Evolutionary conservation across 495 filamentous ascomycete species (phyloP), one percentile per base, ranked within the genome.

Genomic region (Alectoria sarmentosa): DNA sequence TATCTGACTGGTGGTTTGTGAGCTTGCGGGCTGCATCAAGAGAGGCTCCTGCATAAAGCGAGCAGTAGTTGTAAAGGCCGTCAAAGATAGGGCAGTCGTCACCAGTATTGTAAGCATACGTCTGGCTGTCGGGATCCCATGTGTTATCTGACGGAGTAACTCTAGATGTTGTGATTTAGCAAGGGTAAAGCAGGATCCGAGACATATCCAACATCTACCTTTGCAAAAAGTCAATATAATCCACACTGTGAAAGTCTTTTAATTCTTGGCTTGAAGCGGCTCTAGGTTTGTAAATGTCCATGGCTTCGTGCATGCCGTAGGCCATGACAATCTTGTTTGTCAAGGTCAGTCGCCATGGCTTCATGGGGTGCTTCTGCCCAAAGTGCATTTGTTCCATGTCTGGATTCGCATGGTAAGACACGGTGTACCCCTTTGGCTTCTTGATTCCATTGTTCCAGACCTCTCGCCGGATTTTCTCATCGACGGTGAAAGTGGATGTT

Each of bases 351-450:
- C 94, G 89, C 93, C 93, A 98, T 64, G 94, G 94, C 71, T 98
- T 98, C 94, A 98, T 98, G 21, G 94, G 94, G 77, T 98, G 94
- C 23, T 88, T 88, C 72, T 87, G 87, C 65, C 94, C 94, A 71
- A 98, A 98, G 74, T 98, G 94, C 73, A 96, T 92, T 72, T 87
- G 86, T 77, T 98, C 94, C 74, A 97, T 94, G 59, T 89, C 84
- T n/a, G 91, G 87, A 73, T 96, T 96, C 72, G 90, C 90, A 75
- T 98, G 94, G 80, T 90, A 98, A 48, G 94, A 98, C n/a, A 98
- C 92, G n/a, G 76, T 89, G 73, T 91, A 90, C 73, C 91, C 92
- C 70, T 88, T 82, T 0, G 92, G 92, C 10, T 85, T 83, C 46
- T 82, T 79, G 68, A 96, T 90, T 72, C 84, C 84, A 79, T 90